Base-by-base conservation (phyloP, 169 alveolate species). In the Theileria parva region DNA sequence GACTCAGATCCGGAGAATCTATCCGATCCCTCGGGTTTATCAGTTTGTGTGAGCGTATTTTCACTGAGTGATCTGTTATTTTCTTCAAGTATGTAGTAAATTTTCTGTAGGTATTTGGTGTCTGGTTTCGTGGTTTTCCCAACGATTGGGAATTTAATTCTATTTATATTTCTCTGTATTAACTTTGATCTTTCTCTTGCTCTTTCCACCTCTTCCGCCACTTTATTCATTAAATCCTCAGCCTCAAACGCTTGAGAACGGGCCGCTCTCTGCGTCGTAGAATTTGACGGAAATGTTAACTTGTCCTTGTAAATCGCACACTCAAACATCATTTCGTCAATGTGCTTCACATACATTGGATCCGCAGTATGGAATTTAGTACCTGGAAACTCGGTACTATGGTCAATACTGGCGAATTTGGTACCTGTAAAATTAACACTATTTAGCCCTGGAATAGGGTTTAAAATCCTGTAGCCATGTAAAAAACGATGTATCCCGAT, bases 291-390 rank as follows among this genome's bases (percentile, higher is more conserved):
- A 48, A 81, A 74, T 0, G 77, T 68, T 66, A 81, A 32, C 30
- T 81, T 68, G 13, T 32, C 85, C 30, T 23, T 77, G 34, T 75
- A 77, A 8, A 84, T 77, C 30, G 64, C 90, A 44, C 90, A 84
- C 32, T 84, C 90, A 48, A 75, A 77, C 86, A 84, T 76, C 90
- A 84, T 84, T n/a, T 84, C 86, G 71, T 77, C 90, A 13, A 84
- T 84, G 79, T 69, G 81, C 27, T 84, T 57, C 1, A n/a, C 11
- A 57, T 6, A 57, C 21, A 57, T 25, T 57, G 15, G 27, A 57
- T 2, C 17, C 5, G 37, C 8, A 2, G 37, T 32, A 32, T 32
- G 5, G n/a, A 2, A 32, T 32, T 32, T 32, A 5, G 37, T 32
- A 5, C 8, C 5, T 2, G 1, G 1, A 5, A 32, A 32, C 1